Conservation (phyloP, 495 filamentous ascomycete genomes). For the Ascodesmis nigricans region DNA sequence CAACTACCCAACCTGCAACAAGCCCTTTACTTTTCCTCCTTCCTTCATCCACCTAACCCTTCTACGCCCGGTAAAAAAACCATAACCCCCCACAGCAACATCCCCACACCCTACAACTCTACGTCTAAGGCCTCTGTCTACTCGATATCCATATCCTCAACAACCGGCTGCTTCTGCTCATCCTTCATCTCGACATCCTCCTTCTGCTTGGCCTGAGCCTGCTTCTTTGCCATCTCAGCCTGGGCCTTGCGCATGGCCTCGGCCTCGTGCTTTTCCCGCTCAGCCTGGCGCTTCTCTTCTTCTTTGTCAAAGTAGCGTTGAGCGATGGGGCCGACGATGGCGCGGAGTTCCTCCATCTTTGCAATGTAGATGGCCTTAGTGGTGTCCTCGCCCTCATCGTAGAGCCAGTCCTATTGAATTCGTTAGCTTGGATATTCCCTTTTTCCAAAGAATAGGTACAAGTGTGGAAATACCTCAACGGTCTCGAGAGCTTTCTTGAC, state of each 20-base stretch:
- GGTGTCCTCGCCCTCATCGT: constrained; percentile 89
- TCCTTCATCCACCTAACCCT: too few species aligned
- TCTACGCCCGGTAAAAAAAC: too few species aligned
- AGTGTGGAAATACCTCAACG: constrained; percentile 43
- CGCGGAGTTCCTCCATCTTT: constrained; percentile 90
- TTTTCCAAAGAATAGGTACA: constrained; percentile 11
- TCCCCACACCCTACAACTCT: too few species aligned
- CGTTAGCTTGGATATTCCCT: too few species aligned
- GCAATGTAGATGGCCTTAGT: constrained; percentile 80
- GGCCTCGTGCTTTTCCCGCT: constrained; percentile 61
- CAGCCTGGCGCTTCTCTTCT: constrained; percentile 64
- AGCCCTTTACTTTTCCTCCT: too few species aligned
- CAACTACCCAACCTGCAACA: too few species aligned
- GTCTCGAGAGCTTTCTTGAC: constrained; percentile 55
- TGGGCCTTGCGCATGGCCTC: constrained; percentile 51
- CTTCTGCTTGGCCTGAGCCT: constrained; percentile 23
- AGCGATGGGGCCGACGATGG: constrained; percentile 71
- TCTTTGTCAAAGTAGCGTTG: constrained; percentile 89
- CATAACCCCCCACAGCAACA: too few species aligned
- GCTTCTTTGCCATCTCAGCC: constrained; percentile 18
- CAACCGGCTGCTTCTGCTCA: constrained; percentile 20
- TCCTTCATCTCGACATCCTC: constrained; percentile 36
- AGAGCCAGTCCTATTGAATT: constrained; percentile 72
- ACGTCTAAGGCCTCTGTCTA: too few species aligned
- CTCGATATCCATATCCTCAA: constrained; percentile 5